Conservation (phyloP, 164 flowering plant species). For the Vitis amurensis region DNA sequence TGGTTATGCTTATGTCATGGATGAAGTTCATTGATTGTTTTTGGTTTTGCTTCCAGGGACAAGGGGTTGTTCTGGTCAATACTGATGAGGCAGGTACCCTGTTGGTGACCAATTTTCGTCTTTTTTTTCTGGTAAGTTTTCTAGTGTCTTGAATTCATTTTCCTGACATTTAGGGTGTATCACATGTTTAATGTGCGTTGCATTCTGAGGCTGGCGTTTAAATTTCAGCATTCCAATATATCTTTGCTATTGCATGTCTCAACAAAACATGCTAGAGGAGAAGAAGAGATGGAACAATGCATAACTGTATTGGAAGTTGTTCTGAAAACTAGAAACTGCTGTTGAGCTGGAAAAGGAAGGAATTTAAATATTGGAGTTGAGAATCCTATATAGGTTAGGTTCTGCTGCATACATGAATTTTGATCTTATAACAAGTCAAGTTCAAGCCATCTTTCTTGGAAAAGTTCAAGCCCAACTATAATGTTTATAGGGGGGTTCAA, state of each 20-base stretch:
- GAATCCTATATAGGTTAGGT: neutral
- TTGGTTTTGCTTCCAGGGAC: conserved; percentile 46
- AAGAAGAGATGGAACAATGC: neutral
- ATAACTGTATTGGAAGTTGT: neutral
- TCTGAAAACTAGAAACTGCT: neutral
- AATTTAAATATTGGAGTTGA: neutral
- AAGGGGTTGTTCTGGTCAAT: conserved; percentile 90
- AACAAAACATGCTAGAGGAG: neutral
- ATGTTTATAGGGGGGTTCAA: too few relatives aligned
- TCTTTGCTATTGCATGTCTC: neutral
- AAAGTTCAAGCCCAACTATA: neutral
- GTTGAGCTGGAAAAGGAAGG: neutral
- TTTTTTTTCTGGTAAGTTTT: conserved; percentile 84
- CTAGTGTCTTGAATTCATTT: neutral
- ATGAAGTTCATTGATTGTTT: neutral
- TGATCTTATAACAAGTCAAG: neutral
- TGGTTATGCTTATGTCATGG: neutral
- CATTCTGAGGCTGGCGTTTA: neutral
- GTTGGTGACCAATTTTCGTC: conserved; percentile 87
- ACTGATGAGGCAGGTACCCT: conserved; percentile 91
- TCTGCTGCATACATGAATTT: neutral
- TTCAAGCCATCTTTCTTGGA: neutral
- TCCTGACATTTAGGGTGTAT: neutral
- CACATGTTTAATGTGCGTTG: neutral
- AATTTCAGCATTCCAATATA: neutral